Evolutionary conservation across 2,329 filamentous ascomycete species (phyloP).

Genomic region (Verticillium nonalfalfae): DNA sequence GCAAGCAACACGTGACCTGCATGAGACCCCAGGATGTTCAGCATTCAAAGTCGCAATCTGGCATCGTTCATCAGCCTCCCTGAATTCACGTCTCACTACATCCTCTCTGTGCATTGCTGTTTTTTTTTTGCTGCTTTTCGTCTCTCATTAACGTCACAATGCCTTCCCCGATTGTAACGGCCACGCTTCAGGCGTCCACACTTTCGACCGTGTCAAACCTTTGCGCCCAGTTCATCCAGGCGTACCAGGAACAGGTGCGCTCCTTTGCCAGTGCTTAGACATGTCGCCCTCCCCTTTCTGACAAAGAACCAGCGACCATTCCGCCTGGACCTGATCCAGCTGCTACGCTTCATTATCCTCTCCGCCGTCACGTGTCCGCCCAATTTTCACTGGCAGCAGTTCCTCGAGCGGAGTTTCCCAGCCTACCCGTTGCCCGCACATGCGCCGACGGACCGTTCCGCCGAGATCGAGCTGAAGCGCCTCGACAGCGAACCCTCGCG

Average conservation of each 20-base stretch:
- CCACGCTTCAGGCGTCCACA: conserved; percentile 45
- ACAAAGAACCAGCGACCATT: conserved; percentile 23
- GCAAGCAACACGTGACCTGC: neutral
- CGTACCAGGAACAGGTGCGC: conserved; percentile 36
- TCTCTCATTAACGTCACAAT: conserved; percentile 19
- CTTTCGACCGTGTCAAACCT: conserved; percentile 49
- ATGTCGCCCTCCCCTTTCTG: neutral
- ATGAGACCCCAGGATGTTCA: neutral
- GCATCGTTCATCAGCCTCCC: neutral
- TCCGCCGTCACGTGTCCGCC: conserved; percentile 48
- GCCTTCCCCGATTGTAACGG: conserved; percentile 43
- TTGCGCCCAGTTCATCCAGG: conserved; percentile 45
- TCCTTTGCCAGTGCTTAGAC: no score
- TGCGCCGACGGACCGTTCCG: conserved; percentile 15
- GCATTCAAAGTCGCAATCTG: neutral
- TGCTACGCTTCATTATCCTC: conserved; percentile 48
- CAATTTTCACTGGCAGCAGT: conserved; percentile 53
- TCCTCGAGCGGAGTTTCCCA: conserved; percentile 46
- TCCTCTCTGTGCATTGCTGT: neutral
- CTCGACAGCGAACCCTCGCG: conserved; percentile 7
- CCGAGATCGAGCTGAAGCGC: conserved; percentile 22
- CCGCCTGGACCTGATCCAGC: conserved; percentile 36
- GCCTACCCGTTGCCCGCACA: conserved; percentile 25
- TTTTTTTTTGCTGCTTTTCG: neutral
- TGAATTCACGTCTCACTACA: neutral